Base-by-base conservation (phyloP, 495 filamentous ascomycete species). In the Apodospora peruviana region DNA sequence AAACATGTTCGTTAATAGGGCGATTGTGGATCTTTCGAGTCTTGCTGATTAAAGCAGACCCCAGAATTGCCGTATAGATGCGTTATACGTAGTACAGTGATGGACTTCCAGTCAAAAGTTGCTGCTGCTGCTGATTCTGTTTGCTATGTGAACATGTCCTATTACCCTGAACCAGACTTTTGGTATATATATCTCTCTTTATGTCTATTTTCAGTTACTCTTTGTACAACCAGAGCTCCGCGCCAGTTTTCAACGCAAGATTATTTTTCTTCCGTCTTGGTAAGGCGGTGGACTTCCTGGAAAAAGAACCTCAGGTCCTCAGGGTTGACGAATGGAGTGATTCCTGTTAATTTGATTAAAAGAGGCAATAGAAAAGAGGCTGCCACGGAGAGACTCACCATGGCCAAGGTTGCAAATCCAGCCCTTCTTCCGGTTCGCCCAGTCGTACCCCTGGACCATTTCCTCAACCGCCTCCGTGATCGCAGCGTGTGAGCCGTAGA, bases 301-400 rank as follows among this genome's bases (percentile, higher is more conserved):
- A 97, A 94, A 77, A 84, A 98, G 72, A 91, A 94, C 60, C 78
- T 88, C 47, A 98, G 72, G 64, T 96, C 82, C 34, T 96, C 90
- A 2, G 93, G 93, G 51, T 95, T 83, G 21, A 97, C 93, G 48
- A 88, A 84, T 2, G 94, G 93, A 17, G 94, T 97, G 46, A 98
- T 87, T 53, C 88, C 86, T 90, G 22, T 9, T 46, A 12, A 10
- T 35, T n/a, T 22, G 11, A 19, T 16, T 17, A 25, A 22, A 5
- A 46, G 18, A 2, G 34, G 5, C 4, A 37, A 17, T 36, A 2
- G 7, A 4, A 55, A 32, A 18, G 24, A 40, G 5, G 19, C 11
- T 48, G 32, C 35, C 5, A 35, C 17, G 45, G n/a, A 24, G 12
- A 22, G 35, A 56, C 78, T 55, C 73, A 90, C 90, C 93, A 68